phyloP scores from a whole-genome alignment of 352 stramenopile species.

The Pythium grandisporangium region DNA sequence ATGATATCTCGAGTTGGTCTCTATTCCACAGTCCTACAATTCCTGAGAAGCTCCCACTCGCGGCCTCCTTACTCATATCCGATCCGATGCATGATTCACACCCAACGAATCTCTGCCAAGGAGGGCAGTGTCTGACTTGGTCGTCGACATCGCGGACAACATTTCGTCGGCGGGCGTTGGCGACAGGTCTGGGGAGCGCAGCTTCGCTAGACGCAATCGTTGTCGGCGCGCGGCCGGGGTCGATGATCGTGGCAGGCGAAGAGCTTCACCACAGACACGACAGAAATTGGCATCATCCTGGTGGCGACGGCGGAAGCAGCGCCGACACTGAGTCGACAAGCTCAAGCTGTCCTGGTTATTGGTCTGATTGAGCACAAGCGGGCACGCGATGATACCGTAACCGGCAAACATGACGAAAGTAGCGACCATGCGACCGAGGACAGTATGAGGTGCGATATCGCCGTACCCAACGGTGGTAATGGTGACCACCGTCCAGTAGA shows the following conservation, averaged over 20 bases:
- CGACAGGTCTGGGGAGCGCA: conserved; percentile 28
- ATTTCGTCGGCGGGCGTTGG: no score
- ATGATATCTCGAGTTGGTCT: no score
- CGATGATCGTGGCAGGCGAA: conserved; percentile 50
- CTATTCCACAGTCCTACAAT: no score
- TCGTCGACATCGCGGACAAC: conserved; percentile 50
- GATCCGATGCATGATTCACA: no score
- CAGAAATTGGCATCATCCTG: conserved; percentile 76
- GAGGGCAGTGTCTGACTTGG: conserved; percentile 39
- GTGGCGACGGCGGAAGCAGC: conserved; percentile 66
- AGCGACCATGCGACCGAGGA: conserved; percentile 69
- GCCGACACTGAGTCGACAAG: conserved; percentile 51
- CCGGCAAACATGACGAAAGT: conserved; percentile 82
- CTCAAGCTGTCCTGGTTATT: conserved; percentile 35
- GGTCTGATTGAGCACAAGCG: conserved; percentile 64
- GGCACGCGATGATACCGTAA: conserved; percentile 81
- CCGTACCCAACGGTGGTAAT: conserved; percentile 85
- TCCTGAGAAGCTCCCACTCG: no score
- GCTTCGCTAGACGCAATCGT: conserved; percentile 46
- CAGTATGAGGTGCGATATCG: conserved; percentile 75
- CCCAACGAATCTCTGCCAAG: no score
- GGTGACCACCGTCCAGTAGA: conserved; percentile 85
- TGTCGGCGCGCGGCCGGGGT: conserved; percentile 51
- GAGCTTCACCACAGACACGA: conserved; percentile 46
- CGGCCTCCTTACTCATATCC: no score